phyloP scores from a whole-genome alignment of 257 asterid species.

The Przewalskia tangutica region DNA sequence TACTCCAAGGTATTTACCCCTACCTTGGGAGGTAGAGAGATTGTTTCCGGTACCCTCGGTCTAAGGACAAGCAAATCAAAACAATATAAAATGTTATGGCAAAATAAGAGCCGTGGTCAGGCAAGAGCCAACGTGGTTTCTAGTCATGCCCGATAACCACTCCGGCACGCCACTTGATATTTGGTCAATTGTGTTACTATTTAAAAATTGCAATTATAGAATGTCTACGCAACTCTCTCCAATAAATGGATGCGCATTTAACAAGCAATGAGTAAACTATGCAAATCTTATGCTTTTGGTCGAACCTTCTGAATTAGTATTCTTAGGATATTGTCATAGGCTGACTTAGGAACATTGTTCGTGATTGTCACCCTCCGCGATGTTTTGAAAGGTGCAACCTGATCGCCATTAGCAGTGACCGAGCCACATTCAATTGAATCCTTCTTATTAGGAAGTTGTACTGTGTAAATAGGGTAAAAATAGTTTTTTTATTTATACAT shows the following conservation, averaged over 20 bases:
- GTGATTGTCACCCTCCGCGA: constrained; percentile 53
- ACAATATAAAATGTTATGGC: no score
- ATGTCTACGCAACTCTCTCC: not conserved
- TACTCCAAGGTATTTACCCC: no score
- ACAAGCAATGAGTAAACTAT: not conserved
- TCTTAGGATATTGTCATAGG: constrained; percentile 36
- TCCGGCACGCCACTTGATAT: constrained; percentile 63
- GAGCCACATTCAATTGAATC: not conserved
- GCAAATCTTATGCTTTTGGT: constrained; percentile 27
- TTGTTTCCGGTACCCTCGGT: no score
- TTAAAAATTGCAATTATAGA: not conserved
- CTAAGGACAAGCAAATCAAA: no score
- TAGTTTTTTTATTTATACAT: not conserved
- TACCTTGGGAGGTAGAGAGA: no score
- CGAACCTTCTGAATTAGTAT: constrained; percentile 65
- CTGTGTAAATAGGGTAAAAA: not conserved
- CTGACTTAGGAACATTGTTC: constrained; percentile 63
- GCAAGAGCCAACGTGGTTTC: constrained; percentile 96
- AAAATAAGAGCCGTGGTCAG: no score
- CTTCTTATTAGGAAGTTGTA: not conserved
- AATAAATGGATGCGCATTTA: not conserved
- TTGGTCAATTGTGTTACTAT: not conserved
- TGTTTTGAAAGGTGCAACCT: constrained; percentile 82
- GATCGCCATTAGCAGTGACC: not conserved
- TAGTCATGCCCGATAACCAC: constrained; percentile 99